phyloP scores from a whole-genome alignment of 768 basidiomycete species.

The Suillus brevipes region DNA sequence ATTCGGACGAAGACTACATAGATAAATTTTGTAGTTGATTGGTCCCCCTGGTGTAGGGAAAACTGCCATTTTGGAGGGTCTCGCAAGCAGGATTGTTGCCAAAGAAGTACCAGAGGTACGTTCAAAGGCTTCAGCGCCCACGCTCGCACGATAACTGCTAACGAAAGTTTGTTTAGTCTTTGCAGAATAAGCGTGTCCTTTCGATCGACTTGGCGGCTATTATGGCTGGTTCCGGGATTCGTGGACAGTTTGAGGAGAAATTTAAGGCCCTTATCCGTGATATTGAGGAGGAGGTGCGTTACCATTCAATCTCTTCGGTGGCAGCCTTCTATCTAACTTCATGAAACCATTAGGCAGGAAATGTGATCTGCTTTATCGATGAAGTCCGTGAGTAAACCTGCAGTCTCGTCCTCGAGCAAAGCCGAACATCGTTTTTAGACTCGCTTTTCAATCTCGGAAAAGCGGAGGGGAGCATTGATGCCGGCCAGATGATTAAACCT shows the following conservation, averaged over 20 bases:
- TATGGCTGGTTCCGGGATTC: slow-evolving; percentile 87
- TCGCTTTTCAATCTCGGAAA: slow-evolving; percentile 87
- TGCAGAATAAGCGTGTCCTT: slow-evolving; percentile 85
- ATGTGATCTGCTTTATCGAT: slow-evolving; percentile 91
- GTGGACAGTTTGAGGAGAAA: slow-evolving; percentile 92
- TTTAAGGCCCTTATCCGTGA: slow-evolving; percentile 89
- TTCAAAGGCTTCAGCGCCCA: background rate
- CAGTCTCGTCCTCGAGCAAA: background rate
- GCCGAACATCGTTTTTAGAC: slow-evolving; percentile 39
- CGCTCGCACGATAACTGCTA: background rate
- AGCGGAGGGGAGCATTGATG: slow-evolving; percentile 89
- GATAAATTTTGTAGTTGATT: slow-evolving; percentile 51
- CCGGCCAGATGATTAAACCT: slow-evolving; percentile 92
- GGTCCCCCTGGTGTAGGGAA: slow-evolving; percentile 92
- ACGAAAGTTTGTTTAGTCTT: slow-evolving; percentile 49
- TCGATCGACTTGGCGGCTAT: slow-evolving; percentile 83
- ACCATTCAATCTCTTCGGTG: slow-evolving; percentile 28
- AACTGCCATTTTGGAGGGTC: slow-evolving; percentile 88
- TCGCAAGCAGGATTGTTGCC: slow-evolving; percentile 83
- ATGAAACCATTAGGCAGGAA: slow-evolving; percentile 48
- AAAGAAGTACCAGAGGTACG: slow-evolving; percentile 89
- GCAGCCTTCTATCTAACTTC: slow-evolving; percentile 11
- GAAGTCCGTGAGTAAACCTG: slow-evolving; percentile 75
- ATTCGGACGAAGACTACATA: background rate
- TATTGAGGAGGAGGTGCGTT: slow-evolving; percentile 76